These are phyloP conservation scores for Collybia mongolica DNA, from an alignment of 768 basidiomycete genomes.

Conservation along the genomic window DNA sequence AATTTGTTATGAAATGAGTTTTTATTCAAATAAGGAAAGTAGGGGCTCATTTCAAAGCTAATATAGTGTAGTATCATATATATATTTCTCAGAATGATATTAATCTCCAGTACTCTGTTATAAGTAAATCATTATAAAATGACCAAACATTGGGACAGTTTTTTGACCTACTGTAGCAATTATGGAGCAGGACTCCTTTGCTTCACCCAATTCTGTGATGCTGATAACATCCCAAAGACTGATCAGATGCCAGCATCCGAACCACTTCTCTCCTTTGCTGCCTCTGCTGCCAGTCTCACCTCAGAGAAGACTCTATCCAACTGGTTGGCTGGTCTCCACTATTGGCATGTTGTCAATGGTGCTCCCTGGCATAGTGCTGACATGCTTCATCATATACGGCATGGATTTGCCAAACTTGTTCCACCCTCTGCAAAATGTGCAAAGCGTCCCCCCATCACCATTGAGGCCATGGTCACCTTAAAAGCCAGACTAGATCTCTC, in stretches of 20 bases:
- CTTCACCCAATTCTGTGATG: slow-evolving; percentile 22
- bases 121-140: no score
- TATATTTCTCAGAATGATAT: no score
- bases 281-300: neutral
- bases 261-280: slow-evolving; percentile 12
- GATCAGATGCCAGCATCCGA: slow-evolving; percentile 17
- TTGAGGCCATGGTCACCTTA: slow-evolving; percentile 2
- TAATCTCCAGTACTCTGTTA: no score
- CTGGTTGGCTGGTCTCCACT: slow-evolving; percentile 2
- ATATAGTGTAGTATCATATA: no score
- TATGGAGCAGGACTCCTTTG: slow-evolving; percentile 18
- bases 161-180: no score
- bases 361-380: slow-evolving; percentile 5
- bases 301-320: neutral
- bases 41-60: no score
- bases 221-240: slow-evolving; percentile 10
- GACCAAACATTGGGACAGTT: no score
- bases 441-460: slow-evolving; percentile 12
- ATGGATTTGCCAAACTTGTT: slow-evolving; percentile 6
- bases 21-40: no score
- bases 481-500: slow-evolving; percentile 7
- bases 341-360: slow-evolving; percentile 9
- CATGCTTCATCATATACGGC: slow-evolving; percentile 5
- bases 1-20: no score
- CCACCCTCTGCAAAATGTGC: slow-evolving; percentile 2